phyloP scores from a whole-genome alignment of 352 stramenopile species.

The Globisporangium okanoganense region DNA sequence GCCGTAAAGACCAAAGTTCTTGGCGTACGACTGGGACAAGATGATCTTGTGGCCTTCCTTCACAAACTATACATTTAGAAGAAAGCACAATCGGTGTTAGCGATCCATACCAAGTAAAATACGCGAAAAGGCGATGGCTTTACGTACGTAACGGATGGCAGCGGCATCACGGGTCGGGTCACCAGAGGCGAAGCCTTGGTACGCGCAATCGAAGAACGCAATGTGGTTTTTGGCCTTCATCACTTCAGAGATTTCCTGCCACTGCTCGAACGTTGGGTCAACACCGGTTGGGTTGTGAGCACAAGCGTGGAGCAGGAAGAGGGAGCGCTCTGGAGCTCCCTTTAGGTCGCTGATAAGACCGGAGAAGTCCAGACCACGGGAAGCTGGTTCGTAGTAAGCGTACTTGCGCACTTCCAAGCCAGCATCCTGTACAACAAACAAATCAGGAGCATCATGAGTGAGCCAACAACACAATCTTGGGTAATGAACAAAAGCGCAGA shows the following conservation, averaged over 20 bases:
- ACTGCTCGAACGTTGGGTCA: constrained; percentile 98
- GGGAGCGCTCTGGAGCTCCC: constrained; percentile 89
- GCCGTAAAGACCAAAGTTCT: constrained; percentile 99
- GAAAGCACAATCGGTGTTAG: not conserved
- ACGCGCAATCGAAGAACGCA: constrained; percentile 99
- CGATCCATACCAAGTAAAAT: not conserved
- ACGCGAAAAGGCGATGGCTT: not conserved
- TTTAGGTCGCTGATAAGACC: constrained; percentile 95
- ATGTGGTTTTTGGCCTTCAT: constrained; percentile 96
- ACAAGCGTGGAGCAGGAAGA: constrained; percentile 98
- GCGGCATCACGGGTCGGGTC: constrained; percentile 95
- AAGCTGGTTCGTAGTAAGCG: constrained; percentile 84
- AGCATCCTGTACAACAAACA: constrained; percentile 39
- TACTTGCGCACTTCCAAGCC: constrained; percentile 79
- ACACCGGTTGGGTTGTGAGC: constrained; percentile 99
- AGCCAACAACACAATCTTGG: not conserved
- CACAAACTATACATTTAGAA: constrained; percentile 82
- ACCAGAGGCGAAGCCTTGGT: constrained; percentile 98
- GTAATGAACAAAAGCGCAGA: not conserved
- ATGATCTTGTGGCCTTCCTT: constrained; percentile 97
- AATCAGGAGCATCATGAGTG: not conserved
- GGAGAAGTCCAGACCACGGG: constrained; percentile 90
- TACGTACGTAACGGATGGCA: constrained; percentile 87
- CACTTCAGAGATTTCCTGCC: constrained; percentile 94
- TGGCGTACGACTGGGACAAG: constrained; percentile 98